Conservation (phyloP, 106 monocot genomes). For the Dendrobium officinale region DNA sequence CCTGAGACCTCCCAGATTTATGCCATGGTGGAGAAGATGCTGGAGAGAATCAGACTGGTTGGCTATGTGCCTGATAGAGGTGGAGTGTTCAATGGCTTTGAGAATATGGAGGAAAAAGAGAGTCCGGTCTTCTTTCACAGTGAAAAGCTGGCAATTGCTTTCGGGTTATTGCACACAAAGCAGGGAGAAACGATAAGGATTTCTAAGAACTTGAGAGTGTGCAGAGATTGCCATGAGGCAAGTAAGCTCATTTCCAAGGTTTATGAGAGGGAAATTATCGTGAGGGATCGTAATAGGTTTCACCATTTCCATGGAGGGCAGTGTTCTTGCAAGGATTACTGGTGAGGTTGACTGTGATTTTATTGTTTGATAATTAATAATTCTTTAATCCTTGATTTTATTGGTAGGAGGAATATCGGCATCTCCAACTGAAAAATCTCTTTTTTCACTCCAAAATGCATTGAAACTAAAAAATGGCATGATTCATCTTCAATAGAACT, state of each 20-base stretch:
- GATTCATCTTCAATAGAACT: no score
- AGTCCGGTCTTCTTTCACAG: conserved; percentile 53
- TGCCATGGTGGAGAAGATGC: conserved; percentile 48
- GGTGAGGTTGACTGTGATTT: conserved; percentile 26
- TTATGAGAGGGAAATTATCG: conserved; percentile 48
- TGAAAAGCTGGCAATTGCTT: conserved; percentile 82
- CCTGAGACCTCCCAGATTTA: conserved; percentile 46
- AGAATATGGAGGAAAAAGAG: conserved; percentile 47
- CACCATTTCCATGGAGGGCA: conserved; percentile 66
- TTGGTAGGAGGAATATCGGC: no score
- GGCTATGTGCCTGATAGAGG: conserved; percentile 45
- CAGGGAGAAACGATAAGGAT: conserved; percentile 53
- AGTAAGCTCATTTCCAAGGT: conserved; percentile 58
- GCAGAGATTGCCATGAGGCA: conserved; percentile 67
- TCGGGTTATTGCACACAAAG: conserved; percentile 45
- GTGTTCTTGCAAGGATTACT: conserved; percentile 79
- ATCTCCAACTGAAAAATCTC: no score
- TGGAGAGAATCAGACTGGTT: conserved; percentile 34
- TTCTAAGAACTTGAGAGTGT: conserved; percentile 72
- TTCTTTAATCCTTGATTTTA: no score
- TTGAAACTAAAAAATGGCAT: no score
- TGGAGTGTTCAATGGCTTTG: conserved; percentile 36
- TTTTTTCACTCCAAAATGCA: no score
- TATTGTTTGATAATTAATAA: no score
- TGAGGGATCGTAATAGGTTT: conserved; percentile 70